Evolutionary conservation across 2,329 filamentous ascomycete genomes (phyloP).

Genomic region (Colletotrichum abscissum): DNA sequence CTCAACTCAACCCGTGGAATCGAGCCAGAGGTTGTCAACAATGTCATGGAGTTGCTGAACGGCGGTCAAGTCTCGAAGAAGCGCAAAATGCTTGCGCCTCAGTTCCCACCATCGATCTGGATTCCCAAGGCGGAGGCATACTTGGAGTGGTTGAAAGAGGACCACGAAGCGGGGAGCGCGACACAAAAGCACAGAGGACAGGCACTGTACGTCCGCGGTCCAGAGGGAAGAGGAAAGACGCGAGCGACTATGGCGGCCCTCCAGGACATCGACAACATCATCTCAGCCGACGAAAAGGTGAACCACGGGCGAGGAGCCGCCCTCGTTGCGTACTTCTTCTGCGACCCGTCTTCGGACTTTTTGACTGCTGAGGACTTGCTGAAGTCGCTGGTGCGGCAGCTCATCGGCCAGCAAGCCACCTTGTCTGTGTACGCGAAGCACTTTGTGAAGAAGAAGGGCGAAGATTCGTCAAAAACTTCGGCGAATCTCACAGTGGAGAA

Average conservation of each 20-base stretch:
- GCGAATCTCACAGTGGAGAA: conserved; percentile 49
- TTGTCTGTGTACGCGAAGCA: conserved; percentile 50
- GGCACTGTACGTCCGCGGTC: conserved; percentile 53
- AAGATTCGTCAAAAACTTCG: conserved; percentile 43
- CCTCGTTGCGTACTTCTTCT: conserved; percentile 54
- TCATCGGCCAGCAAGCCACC: conserved; percentile 47
- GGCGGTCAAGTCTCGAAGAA: conserved; percentile 48
- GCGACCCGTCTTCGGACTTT: conserved; percentile 50
- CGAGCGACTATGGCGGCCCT: conserved; percentile 52
- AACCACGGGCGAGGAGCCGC: conserved; percentile 41
- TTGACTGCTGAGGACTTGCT: conserved; percentile 53
- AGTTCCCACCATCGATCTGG: conserved; percentile 50
- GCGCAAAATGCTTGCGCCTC: conserved; percentile 43
- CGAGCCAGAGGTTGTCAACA: conserved; percentile 46
- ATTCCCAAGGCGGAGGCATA: conserved; percentile 50
- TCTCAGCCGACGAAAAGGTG: conserved; percentile 35
- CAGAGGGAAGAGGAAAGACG: conserved; percentile 55
- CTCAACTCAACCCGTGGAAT: conserved; percentile 50
- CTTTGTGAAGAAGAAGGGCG: conserved; percentile 46
- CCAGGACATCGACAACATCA: conserved; percentile 46
- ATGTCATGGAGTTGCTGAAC: conserved; percentile 47
- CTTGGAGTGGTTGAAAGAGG: conserved; percentile 46
- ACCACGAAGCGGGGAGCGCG: conserved; percentile 2
- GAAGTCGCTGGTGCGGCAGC: conserved; percentile 52
- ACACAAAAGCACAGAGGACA: conserved; percentile 39